phyloP scores from a whole-genome alignment of 2,329 filamentous ascomycete genomes.

The Hymenoscyphus albidus region DNA sequence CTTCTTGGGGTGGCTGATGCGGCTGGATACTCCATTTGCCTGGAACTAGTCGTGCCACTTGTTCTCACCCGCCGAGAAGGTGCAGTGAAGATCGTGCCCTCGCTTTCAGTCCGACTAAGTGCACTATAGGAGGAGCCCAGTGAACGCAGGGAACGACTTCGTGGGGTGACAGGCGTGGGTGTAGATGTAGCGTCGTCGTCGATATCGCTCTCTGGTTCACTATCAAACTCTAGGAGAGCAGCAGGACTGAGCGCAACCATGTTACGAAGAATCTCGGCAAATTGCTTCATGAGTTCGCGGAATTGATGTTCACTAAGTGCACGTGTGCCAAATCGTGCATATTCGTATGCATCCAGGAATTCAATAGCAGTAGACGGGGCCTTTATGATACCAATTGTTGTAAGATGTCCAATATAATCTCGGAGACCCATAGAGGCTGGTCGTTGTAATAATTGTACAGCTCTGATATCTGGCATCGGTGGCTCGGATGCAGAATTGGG shows the following conservation, averaged over 20 bases:
- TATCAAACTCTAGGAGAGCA: constrained; percentile 24
- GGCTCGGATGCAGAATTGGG: constrained; percentile 39
- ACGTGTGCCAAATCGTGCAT: constrained; percentile 73
- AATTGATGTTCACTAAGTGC: constrained; percentile 70
- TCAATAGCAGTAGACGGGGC: constrained; percentile 45
- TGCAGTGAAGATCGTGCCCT: constrained; percentile 32
- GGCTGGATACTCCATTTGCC: constrained; percentile 21
- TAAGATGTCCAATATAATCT: constrained; percentile 72
- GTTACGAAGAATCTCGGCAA: constrained; percentile 72
- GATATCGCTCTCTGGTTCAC: constrained; percentile 29
- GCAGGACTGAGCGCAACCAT: constrained; percentile 54
- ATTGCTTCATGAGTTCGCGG: constrained; percentile 74
- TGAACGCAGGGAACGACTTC: constrained; percentile 28
- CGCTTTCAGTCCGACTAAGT: constrained; percentile 26
- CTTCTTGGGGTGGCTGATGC: constrained; percentile 29
- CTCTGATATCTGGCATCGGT: constrained; percentile 58
- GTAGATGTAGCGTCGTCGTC: constrained; percentile 29
- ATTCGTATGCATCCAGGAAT: constrained; percentile 78
- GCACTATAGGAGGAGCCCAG: constrained; percentile 22
- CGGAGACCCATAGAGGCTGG: constrained; percentile 69
- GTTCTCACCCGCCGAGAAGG: constrained; percentile 20
- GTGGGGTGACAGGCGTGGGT: constrained; percentile 23
- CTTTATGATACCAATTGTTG: constrained; percentile 61
- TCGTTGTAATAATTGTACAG: constrained; percentile 68
- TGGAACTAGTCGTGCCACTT: constrained; percentile 16